Evolutionary conservation across 257 asterid genomes (phyloP), one percentile per base, ranked within the genome.

Genomic region (Forsythia suspensa): DNA sequence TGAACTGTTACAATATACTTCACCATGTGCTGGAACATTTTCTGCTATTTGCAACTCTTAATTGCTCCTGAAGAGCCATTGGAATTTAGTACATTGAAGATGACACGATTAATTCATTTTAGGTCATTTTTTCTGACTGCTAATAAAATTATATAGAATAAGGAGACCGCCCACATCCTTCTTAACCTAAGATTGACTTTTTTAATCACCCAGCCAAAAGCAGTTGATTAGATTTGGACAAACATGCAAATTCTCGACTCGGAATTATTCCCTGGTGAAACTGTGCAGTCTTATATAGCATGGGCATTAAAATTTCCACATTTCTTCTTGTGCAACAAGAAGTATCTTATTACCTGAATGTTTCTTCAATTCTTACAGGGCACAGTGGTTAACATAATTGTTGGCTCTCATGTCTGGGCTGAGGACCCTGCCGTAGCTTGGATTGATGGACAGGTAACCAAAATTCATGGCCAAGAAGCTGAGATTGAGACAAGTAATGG

Each of bases 381-480:
- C 39, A 91, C 97, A 82, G 79, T 90, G 39, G 99, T 96, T 79
- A 92, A 93, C 81, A 94, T 96, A 78, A 94, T 94, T 72, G 97
- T 86, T 67, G 98, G 98, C 44, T 96, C 99, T 77, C 90, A 96
- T 67, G 97, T 96, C 80, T 96, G 99, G 99, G 82, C 79, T 66
- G 97, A 91, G 86, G 99, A 96, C 89, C 92, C 90, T 21, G 74
- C 29, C n/a, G 61, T 82, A 81, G 92, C 99, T 75, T 96, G 98
- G 97, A 74, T 88, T 70, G 96, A 91, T 86, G 98, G 97, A 76
- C 90, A 79, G 84, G 99, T 96, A 76, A 85, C 84, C 74, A 94
- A 89, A 86, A 92, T 94, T 68, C 90, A 78, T 24, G 97, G 94
- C 76, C 87, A 86, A 77, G 92, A 91, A 81, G 91, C 86, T 86